Conservation (phyloP, 257 asterid species). For the Rubia yunnanensis region DNA sequence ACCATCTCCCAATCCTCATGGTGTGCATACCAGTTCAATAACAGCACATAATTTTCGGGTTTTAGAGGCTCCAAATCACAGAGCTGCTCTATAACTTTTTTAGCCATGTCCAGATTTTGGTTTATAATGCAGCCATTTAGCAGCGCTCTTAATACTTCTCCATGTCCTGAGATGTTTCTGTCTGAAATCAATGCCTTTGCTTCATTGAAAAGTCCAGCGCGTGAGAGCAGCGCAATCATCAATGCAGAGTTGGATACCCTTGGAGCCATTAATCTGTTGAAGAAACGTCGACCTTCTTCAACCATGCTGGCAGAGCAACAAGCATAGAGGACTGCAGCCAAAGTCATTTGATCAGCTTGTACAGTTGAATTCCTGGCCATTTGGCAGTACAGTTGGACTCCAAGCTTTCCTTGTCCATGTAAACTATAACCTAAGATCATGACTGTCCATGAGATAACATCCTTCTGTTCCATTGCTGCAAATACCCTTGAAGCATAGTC, state of each 20-base stretch:
- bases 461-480: constrained; percentile 14
- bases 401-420: constrained; percentile 24
- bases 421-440: constrained; percentile 23
- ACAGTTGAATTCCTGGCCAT: constrained; percentile 3
- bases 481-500: constrained; percentile 23
- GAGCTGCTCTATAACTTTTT: constrained; percentile 15
- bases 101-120: constrained; percentile 9
- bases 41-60: constrained; percentile 16
- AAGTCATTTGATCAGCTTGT: constrained; percentile 17
- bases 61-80: constrained; percentile 22
- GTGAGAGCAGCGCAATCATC: constrained; percentile 25
- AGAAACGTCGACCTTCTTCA: constrained; percentile 19
- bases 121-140: constrained; percentile 24
- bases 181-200: constrained; percentile 15
- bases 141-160: constrained; percentile 28
- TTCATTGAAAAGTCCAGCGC: constrained; percentile 21
- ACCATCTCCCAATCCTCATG: constrained; percentile 16
- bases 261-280: constrained; percentile 17
- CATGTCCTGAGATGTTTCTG: constrained; percentile 11
- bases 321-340: constrained; percentile 19
- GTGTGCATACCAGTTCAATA: constrained; percentile 22
- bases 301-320: constrained; percentile 21
- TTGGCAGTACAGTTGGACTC: constrained; percentile 14
- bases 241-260: constrained; percentile 21
- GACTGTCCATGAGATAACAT: constrained; percentile 24